Evolutionary conservation across 2,329 filamentous ascomycete genomes (phyloP).

Genomic region (Xylaria hypoxylon): DNA sequence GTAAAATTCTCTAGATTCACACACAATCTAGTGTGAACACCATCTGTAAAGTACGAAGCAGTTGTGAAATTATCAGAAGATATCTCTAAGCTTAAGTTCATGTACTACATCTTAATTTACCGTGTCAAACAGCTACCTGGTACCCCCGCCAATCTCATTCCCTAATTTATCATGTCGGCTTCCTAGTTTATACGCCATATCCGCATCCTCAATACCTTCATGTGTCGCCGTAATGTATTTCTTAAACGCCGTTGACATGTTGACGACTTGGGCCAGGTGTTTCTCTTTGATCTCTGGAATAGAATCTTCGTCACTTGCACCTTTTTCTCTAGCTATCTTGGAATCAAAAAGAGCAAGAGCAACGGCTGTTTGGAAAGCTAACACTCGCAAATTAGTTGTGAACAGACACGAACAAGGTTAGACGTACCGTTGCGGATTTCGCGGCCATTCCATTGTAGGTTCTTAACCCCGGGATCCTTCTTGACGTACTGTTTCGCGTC

Average conservation of each 20-base stretch:
- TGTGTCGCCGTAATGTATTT: slow-evolving; percentile 31
- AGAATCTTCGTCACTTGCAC: slow-evolving; percentile 15
- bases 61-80: too few species aligned
- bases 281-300: slow-evolving; percentile 35
- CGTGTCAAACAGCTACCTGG: neutral
- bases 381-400: neutral
- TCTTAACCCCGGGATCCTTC: slow-evolving; percentile 8
- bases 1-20: too few species aligned
- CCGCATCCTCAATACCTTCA: slow-evolving; percentile 28
- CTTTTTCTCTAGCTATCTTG: slow-evolving; percentile 24
- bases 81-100: too few species aligned
- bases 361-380: slow-evolving; percentile 38
- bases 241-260: slow-evolving; percentile 36
- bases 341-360: slow-evolving; percentile 35
- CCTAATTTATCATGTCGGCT: slow-evolving; percentile 18
- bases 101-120: too few species aligned
- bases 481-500: slow-evolving; percentile 24
- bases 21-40: too few species aligned
- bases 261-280: slow-evolving; percentile 30
- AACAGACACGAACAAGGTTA: neutral
- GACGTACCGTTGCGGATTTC: slow-evolving; percentile 29
- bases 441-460: slow-evolving; percentile 21
- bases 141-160: neutral
- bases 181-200: slow-evolving; percentile 29
- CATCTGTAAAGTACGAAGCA: too few species aligned